These are phyloP conservation scores for Sarocladiaceae sp. DNA, from an alignment of 2,329 filamentous ascomycete species.

Conservation along the genomic window DNA sequence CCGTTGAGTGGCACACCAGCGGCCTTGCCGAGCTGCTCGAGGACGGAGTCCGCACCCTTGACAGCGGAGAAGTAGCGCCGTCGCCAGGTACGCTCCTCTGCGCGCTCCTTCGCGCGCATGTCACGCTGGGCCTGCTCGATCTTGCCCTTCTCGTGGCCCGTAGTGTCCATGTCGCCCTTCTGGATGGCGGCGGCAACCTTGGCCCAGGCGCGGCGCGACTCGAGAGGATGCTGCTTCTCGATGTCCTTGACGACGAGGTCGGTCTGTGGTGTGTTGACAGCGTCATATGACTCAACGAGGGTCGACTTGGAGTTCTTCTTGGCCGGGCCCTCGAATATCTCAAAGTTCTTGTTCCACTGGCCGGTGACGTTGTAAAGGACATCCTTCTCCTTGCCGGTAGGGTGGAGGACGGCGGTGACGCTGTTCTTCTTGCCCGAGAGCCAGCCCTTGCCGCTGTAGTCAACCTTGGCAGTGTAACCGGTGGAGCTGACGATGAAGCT, in stretches of 20 bases:
- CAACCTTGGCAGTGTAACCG: constrained; percentile 82
- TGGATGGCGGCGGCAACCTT: constrained; percentile 78
- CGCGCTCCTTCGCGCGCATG: constrained; percentile 65
- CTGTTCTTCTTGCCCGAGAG: constrained; percentile 92
- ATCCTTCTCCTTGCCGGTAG: constrained; percentile 64
- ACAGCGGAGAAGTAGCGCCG: constrained; percentile 69
- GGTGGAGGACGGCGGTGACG: constrained; percentile 69
- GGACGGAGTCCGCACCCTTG: constrained; percentile 37
- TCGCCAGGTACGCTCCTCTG: constrained; percentile 73
- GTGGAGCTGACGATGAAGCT: constrained; percentile 82
- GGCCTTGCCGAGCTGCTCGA: constrained; percentile 36
- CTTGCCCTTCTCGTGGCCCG: constrained; percentile 72
- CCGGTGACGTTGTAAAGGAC: constrained; percentile 76
- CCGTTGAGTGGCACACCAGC: constrained; percentile 44
- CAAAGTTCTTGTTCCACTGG: constrained; percentile 82
- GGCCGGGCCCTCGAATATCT: constrained; percentile 60
- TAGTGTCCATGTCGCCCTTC: constrained; percentile 76
- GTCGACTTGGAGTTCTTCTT: constrained; percentile 43
- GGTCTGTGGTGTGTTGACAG: constrained; percentile 51
- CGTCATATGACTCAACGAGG: constrained; percentile 55
- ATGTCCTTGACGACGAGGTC: constrained; percentile 65
- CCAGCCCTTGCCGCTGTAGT: constrained; percentile 93
- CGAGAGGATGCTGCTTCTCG: constrained; percentile 76
- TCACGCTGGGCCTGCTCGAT: constrained; percentile 84
- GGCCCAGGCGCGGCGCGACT: constrained; percentile 81